These are phyloP conservation scores for Penicillium bialowiezense DNA, from an alignment of 495 filamentous ascomycete species.

Conservation along the genomic window DNA sequence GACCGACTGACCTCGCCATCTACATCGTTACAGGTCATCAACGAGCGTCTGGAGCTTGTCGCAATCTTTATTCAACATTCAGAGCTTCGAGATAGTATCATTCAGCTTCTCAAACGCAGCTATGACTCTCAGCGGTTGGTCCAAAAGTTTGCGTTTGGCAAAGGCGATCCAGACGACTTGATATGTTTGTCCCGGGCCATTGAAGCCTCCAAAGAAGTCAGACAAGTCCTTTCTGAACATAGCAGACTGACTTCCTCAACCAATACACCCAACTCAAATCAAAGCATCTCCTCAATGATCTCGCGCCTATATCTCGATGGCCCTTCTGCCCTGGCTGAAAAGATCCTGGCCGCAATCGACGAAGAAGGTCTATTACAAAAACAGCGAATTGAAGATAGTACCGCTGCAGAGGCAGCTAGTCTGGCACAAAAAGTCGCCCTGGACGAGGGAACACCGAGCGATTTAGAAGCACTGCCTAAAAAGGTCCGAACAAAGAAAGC, in stretches of 20 bases:
- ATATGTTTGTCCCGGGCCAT: conserved; percentile 79
- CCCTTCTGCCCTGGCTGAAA: conserved; percentile 63
- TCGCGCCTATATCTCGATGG: conserved; percentile 64
- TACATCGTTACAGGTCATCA: conserved; percentile 75
- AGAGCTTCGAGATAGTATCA: conserved; percentile 63
- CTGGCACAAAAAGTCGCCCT: conserved; percentile 65
- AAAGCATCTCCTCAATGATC: conserved; percentile 52
- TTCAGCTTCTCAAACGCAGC: conserved; percentile 65
- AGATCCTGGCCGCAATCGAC: conserved; percentile 78
- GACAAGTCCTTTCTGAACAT: conserved; percentile 38
- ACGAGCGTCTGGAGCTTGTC: conserved; percentile 78
- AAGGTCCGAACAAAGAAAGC: conserved; percentile 37
- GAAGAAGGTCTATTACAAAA: conserved; percentile 84
- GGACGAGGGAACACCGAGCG: conserved; percentile 52
- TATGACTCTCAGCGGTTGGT: conserved; percentile 87
- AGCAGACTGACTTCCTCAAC: conserved; percentile 1
- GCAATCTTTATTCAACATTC: conserved; percentile 62
- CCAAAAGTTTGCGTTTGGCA: conserved; percentile 87
- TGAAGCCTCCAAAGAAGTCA: conserved; percentile 69
- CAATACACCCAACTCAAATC: conserved; percentile 16
- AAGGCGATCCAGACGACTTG: conserved; percentile 93
- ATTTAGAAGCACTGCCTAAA: conserved; percentile 43
- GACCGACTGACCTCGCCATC: conserved; percentile 84
- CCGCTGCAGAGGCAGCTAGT: conserved; percentile 63
- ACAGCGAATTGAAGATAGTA: conserved; percentile 70